Conservation (phyloP, 1,284 basidiomycete species). For the Afroboletus lepidellus region DNA sequence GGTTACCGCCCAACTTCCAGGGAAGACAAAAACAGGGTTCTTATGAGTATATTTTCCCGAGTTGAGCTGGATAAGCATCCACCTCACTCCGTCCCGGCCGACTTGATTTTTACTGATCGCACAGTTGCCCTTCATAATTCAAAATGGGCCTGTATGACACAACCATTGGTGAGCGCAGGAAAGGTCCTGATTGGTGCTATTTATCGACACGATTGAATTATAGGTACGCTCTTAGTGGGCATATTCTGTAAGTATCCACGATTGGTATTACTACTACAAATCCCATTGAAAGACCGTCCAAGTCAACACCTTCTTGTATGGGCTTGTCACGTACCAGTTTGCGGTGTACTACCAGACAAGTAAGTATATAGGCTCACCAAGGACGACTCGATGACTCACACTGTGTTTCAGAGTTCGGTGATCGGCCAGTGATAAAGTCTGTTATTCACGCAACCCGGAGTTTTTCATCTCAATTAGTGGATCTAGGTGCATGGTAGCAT, state of each 20-base stretch:
- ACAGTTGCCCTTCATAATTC: no score
- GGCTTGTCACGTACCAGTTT: constrained; percentile 50
- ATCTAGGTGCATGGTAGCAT: constrained; percentile 35
- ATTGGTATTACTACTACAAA: background rate
- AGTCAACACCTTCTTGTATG: constrained; percentile 45
- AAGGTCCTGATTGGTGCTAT: background rate
- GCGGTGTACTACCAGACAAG: constrained; percentile 41
- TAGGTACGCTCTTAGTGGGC: constrained; percentile 41
- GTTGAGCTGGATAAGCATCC: no score
- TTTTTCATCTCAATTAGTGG: background rate
- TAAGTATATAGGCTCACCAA: constrained; percentile 25
- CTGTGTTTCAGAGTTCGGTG: constrained; percentile 41
- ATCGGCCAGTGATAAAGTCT: constrained; percentile 30
- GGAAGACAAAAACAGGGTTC: no score
- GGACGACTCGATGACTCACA: background rate
- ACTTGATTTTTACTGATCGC: no score
- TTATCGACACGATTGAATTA: background rate
- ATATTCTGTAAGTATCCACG: constrained; percentile 35
- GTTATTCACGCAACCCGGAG: background rate
- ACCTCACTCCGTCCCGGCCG: no score
- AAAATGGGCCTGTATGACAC: background rate
- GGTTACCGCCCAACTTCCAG: no score
- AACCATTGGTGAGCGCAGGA: background rate
- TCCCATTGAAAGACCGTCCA: no score
- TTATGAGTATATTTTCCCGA: no score